Percentiles rank a stretch among this genome's conserved stretches.
These are phyloP conservation scores for Pilobolus umbonatus DNA, from an alignment of 192 early-diverging fungal species.

Conservation along the genomic window DNA sequence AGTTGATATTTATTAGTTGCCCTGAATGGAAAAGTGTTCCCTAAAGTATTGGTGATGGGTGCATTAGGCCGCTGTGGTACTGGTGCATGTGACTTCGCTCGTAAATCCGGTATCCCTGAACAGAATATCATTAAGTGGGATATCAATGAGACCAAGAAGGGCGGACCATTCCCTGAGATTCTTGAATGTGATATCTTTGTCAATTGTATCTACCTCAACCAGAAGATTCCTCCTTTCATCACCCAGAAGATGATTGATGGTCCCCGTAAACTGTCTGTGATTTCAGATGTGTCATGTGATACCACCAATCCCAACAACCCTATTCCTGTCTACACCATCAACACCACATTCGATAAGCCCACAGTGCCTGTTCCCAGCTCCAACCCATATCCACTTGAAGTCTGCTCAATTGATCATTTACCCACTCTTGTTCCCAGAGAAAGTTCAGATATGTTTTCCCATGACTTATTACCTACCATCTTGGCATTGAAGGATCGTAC, in stretches of 20 bases:
- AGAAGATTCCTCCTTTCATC: slow-evolving; percentile 92
- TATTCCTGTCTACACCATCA: slow-evolving; percentile 87
- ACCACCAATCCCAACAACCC: slow-evolving; percentile 98
- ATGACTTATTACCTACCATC: slow-evolving; percentile 82
- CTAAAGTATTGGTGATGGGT: slow-evolving; percentile 96
- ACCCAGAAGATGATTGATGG: slow-evolving; percentile 73
- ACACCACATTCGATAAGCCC: slow-evolving; percentile 94
- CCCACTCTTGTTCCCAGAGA: slow-evolving; percentile 93
- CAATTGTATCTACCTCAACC: slow-evolving; percentile 97
- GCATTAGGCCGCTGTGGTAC: slow-evolving; percentile 92
- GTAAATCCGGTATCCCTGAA: slow-evolving; percentile 77
- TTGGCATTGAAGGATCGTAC: slow-evolving; percentile 62
- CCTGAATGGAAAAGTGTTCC: slow-evolving; percentile 56
- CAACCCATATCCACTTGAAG: slow-evolving; percentile 68
- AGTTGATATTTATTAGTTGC: slow-evolving; percentile 23
- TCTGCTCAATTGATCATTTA: slow-evolving; percentile 96
- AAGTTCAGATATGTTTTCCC: slow-evolving; percentile 80
- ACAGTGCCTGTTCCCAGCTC: slow-evolving; percentile 65
- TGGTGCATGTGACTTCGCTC: slow-evolving; percentile 82
- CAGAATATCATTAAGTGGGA: slow-evolving; percentile 93
- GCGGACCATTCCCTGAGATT: slow-evolving; percentile 93
- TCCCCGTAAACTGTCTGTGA: slow-evolving; percentile 70
- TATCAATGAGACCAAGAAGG: slow-evolving; percentile 85
- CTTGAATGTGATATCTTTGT: slow-evolving; percentile 88
- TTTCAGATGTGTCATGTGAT: slow-evolving; percentile 95